Base-by-base conservation (phyloP, 106 monocot species). In the Dioscorea dumetorum region DNA sequence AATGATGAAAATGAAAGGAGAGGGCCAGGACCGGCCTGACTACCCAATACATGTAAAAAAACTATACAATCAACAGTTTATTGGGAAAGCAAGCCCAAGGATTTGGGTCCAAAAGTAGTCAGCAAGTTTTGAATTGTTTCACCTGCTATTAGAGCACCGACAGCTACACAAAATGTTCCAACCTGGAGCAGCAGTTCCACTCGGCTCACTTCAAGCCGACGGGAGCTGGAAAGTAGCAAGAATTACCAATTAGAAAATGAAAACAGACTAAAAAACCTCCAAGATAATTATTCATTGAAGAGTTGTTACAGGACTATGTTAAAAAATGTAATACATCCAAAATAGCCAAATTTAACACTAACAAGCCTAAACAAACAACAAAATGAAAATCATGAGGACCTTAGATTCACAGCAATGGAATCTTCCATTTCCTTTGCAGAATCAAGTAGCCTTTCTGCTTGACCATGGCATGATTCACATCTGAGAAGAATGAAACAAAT, bases 341-440 rank as follows among this genome's bases (percentile, higher is more conserved):
- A 28, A 1, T 28, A 28, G 28, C 28, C 28, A 28, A 28, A 41
- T 6, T 41, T 41, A 41, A 41, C 41, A 41, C n/a, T 41, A 48
- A 41, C 33, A 41, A 33, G 28, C 22, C 14, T 5, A 65, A 33
- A 4, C 21, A 65, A 65, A 18, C 19, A 53, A 56, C 49, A 34
- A 41, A 65, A 32, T 64, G 15, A 67, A 28, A 75, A 24, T 63
- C 9, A 56, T 67, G 19, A 54, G 28, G 21, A 89, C 94, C 94
- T 94, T 72, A 99, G 61, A 69, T 90, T 99, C 35, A 99, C 97
- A 57, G 97, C 92, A 81, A 99, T 92, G 0, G 97, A 99, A 60
- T 99, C 97, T 70, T 99, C 97, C 97, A 99, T 99, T 85, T 99
- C 97, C 74, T 70, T 99, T 17, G 97, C 97, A 62, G 92, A 92